Conservation (phyloP, 2,329 filamentous ascomycete genomes). For the Talaromyces piceae region DNA sequence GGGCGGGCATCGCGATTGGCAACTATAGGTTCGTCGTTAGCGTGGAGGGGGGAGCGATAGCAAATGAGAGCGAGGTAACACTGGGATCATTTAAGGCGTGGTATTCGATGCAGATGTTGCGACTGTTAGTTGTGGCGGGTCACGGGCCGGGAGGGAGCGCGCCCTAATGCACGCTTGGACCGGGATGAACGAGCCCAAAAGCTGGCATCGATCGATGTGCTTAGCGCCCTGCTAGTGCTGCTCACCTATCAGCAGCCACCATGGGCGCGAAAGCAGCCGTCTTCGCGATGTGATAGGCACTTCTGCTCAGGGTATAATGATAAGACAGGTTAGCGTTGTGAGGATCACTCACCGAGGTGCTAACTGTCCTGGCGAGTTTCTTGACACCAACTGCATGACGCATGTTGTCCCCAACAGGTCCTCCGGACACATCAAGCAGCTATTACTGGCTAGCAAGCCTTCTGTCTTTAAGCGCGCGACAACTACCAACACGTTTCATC, state of each 20-base stretch:
- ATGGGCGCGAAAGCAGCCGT: not conserved
- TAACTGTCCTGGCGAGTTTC: not conserved
- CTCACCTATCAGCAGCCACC: not conserved
- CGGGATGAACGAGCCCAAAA: constrained; percentile 2
- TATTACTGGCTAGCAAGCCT: not conserved
- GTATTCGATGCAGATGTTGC: constrained; percentile 1
- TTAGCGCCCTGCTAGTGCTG: not conserved
- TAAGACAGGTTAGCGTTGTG: not conserved
- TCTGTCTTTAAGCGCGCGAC: not conserved
- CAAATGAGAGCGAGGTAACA: not conserved
- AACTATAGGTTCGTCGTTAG: not conserved
- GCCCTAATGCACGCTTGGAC: constrained; percentile 7
- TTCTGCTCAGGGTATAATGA: not conserved
- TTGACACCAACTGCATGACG: not conserved
- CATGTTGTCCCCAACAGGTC: not conserved
- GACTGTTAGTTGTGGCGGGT: not conserved
- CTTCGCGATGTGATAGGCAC: not conserved
- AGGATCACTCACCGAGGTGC: not conserved
- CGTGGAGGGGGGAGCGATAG: not conserved
- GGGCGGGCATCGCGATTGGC: not conserved
- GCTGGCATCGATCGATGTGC: not conserved
- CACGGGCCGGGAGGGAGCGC: constrained; percentile 2
- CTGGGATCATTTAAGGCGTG: constrained; percentile 3
- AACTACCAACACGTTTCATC: not conserved
- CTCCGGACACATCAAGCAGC: not conserved